phyloP scores from a whole-genome alignment of 805 yeast genomes.

The Myxozyma sirexii region DNA sequence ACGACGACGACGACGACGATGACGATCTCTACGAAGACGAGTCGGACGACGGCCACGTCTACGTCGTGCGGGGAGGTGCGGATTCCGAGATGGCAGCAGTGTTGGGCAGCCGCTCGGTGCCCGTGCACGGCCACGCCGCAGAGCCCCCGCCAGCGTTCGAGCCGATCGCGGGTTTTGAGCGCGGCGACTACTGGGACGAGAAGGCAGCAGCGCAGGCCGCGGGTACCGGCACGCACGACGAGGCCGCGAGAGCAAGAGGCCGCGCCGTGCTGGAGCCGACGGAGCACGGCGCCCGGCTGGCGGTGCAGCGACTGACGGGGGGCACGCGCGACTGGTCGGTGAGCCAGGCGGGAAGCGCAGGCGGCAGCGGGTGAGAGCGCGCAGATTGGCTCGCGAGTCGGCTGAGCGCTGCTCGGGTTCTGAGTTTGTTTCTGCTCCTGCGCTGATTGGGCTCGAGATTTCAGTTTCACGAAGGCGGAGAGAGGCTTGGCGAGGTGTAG shows the following conservation, averaged over 20 bases:
- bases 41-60: slow-evolving; percentile 26
- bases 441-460: too few species aligned
- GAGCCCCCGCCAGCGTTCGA: slow-evolving; percentile 50
- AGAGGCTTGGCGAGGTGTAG: too few species aligned
- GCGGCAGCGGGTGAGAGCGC: too few species aligned
- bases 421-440: too few species aligned
- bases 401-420: too few species aligned
- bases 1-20: background rate
- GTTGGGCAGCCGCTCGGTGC: slow-evolving; percentile 11
- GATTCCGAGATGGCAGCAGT: slow-evolving; percentile 13
- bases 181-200: slow-evolving; percentile 55
- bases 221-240: background rate
- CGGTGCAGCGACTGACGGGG: slow-evolving; percentile 26
- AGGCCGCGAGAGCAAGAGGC: background rate
- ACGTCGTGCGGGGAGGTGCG: slow-evolving; percentile 15
- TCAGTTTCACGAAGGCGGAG: too few species aligned
- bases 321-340: slow-evolving; percentile 32
- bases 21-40: slow-evolving; percentile 32
- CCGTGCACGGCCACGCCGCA: slow-evolving; percentile 1
- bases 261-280: slow-evolving; percentile 23
- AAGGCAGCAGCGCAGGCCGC: slow-evolving; percentile 12
- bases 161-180: slow-evolving; percentile 50
- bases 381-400: too few species aligned
- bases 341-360: background rate
- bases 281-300: slow-evolving; percentile 12